phyloP scores from a whole-genome alignment of 2,329 filamentous ascomycete genomes.

The Thielaviopsis ethacetica region DNA sequence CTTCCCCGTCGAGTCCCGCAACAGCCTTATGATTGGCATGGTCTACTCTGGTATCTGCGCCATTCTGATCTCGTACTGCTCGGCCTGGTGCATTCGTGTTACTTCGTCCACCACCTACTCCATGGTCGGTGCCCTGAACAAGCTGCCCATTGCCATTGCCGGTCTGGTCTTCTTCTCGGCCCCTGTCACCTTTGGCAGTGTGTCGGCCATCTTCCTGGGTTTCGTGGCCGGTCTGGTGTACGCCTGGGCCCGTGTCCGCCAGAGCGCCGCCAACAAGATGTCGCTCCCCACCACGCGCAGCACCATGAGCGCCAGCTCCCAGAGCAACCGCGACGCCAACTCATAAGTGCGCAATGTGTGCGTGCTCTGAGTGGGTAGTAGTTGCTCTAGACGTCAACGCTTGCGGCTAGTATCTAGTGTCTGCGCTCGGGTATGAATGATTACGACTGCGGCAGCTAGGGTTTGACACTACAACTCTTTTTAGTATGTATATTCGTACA shows the following conservation, averaged over 20 bases:
- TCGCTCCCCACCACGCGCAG: constrained; percentile 48
- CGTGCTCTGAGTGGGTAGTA: not conserved
- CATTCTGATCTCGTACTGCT: constrained; percentile 99
- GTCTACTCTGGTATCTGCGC: constrained; percentile 82
- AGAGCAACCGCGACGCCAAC: constrained; percentile 80
- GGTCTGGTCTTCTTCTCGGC: constrained; percentile 92
- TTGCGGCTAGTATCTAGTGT: not conserved
- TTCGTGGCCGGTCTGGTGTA: constrained; percentile 91
- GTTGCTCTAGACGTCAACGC: not conserved
- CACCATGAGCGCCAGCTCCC: constrained; percentile 74
- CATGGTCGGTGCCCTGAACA: constrained; percentile 97
- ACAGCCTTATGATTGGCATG: constrained; percentile 72
- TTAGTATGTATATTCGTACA: not conserved
- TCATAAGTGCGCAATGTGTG: constrained; percentile 15
- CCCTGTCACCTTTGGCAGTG: constrained; percentile 79
- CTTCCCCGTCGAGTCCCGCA: constrained; percentile 71
- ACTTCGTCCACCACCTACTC: constrained; percentile 97
- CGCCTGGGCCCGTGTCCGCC: constrained; percentile 68
- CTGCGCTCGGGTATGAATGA: not conserved
- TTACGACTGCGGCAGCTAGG: not conserved
- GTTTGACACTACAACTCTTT: not conserved
- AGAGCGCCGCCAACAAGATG: constrained; percentile 50
- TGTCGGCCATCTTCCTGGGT: constrained; percentile 78
- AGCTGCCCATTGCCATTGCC: constrained; percentile 84
- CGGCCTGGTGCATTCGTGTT: constrained; percentile 94